Percentiles rank a stretch among this genome's conserved stretches.
These are phyloP conservation scores for Suhomyces emberorum DNA, from an alignment of 805 yeast genomes.

Conservation along the genomic window DNA sequence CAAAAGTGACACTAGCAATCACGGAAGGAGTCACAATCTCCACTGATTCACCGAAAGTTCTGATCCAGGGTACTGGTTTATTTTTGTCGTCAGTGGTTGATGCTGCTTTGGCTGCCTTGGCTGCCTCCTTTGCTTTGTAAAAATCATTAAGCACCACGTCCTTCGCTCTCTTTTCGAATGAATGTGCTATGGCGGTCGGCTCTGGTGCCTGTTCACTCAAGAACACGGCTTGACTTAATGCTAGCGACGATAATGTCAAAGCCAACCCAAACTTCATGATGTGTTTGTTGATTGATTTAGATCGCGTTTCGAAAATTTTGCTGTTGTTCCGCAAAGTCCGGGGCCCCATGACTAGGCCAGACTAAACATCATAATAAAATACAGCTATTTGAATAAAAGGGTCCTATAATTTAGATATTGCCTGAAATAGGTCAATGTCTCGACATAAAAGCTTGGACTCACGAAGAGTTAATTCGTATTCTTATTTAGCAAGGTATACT, in stretches of 20 bases:
- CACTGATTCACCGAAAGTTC: slow-evolving; percentile 58
- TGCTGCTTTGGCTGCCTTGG: slow-evolving; percentile 4
- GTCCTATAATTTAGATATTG: too few species aligned
- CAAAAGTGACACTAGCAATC: slow-evolving; percentile 60
- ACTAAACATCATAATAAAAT: too few species aligned
- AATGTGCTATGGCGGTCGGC: slow-evolving; percentile 11
- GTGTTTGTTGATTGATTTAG: background rate
- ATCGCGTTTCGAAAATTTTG: background rate
- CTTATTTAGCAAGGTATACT: too few species aligned
- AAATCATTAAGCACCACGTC: slow-evolving; percentile 29
- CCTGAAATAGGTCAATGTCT: too few species aligned
- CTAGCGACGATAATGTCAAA: slow-evolving; percentile 10
- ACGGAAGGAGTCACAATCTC: slow-evolving; percentile 67
- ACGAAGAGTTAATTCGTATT: too few species aligned
- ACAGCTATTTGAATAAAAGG: too few species aligned
- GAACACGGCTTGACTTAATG: slow-evolving; percentile 1
- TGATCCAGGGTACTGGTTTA: slow-evolving; percentile 62
- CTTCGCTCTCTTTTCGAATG: slow-evolving; percentile 26
- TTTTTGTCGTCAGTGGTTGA: slow-evolving; percentile 5
- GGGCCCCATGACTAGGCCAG: background rate
- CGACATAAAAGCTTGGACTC: too few species aligned
- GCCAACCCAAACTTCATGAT: slow-evolving; percentile 12
- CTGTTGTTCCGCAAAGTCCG: background rate
- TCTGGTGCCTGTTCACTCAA: slow-evolving; percentile 4
- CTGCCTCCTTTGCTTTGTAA: slow-evolving; percentile 24